phyloP scores from a whole-genome alignment of 208 protist species.

The Crithidia brevicula region DNA sequence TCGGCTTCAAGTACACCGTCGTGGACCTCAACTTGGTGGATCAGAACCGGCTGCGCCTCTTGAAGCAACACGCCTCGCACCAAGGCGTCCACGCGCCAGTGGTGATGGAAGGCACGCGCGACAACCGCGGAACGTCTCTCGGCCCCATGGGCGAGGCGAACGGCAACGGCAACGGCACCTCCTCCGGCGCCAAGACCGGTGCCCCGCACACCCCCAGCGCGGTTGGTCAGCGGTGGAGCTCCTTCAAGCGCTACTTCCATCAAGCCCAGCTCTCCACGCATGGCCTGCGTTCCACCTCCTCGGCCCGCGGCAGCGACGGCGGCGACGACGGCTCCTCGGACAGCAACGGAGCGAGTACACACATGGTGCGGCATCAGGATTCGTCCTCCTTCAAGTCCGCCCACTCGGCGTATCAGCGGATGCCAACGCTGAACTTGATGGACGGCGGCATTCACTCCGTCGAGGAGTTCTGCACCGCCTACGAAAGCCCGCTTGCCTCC shows the following conservation, averaged over 20 bases:
- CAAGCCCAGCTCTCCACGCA: neutral
- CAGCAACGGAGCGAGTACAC: neutral
- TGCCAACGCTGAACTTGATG: slow-evolving; percentile 65
- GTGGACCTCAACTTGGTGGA: slow-evolving; percentile 71
- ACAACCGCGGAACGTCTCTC: neutral
- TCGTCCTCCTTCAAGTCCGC: slow-evolving; percentile 10
- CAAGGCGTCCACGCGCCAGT: neutral
- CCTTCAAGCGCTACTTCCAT: slow-evolving; percentile 26
- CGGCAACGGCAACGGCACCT: neutral
- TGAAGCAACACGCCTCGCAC: slow-evolving; percentile 25
- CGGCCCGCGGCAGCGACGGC: neutral
- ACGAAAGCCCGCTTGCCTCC: slow-evolving; percentile 22
- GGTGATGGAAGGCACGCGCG: slow-evolving; percentile 15
- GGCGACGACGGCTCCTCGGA: slow-evolving; percentile 7
- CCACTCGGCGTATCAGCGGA: neutral
- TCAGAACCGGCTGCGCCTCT: slow-evolving; percentile 42
- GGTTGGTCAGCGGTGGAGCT: slow-evolving; percentile 14
- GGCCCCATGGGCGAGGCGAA: neutral
- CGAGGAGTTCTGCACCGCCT: slow-evolving; percentile 57
- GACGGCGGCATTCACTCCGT: slow-evolving; percentile 56
- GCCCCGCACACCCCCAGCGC: neutral
- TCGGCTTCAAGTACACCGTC: slow-evolving; percentile 82
- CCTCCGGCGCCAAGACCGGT: neutral
- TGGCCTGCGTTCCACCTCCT: neutral
- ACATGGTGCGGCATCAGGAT: slow-evolving; percentile 10